phyloP scores from a whole-genome alignment of 2,329 filamentous ascomycete genomes.

The Neopestalotiopsis sp. region DNA sequence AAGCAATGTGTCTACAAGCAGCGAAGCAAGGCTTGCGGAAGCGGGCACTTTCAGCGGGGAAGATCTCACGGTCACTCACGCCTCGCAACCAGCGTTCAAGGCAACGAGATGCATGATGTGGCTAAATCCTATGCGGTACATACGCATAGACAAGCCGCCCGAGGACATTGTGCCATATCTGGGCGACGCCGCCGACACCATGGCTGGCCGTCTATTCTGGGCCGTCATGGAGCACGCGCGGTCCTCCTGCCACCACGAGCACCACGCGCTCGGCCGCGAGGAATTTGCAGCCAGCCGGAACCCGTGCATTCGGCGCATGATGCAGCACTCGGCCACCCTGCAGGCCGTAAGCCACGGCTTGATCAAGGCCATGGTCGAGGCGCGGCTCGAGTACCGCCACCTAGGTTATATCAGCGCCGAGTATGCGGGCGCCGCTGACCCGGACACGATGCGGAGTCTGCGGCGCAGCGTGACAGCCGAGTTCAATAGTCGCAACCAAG shows the following conservation, averaged over 20 bases:
- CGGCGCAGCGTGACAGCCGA: slow-evolving; percentile 21
- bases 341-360: slow-evolving; percentile 21
- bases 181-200: slow-evolving; percentile 29
- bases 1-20: neutral
- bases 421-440: slow-evolving; percentile 17
- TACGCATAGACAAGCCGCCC: slow-evolving; percentile 24
- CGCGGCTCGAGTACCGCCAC: slow-evolving; percentile 27
- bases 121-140: slow-evolving; percentile 27
- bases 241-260: slow-evolving; percentile 21
- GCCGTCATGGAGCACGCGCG: slow-evolving; percentile 29
- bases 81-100: slow-evolving; percentile 16
- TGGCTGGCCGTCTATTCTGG: slow-evolving; percentile 34
- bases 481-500: slow-evolving; percentile 22
- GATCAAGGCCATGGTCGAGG: slow-evolving; percentile 29
- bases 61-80: neutral
- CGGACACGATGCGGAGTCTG: slow-evolving; percentile 18
- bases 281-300: slow-evolving; percentile 4
- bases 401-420: slow-evolving; percentile 22
- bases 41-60: neutral
- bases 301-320: neutral
- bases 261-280: slow-evolving; percentile 18
- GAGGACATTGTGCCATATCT: slow-evolving; percentile 30
- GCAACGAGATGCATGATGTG: slow-evolving; percentile 25
- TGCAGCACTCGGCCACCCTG: slow-evolving; percentile 27
- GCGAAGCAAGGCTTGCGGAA: neutral